Conservation (phyloP, 2,329 filamentous ascomycete genomes). For the Hymenoscyphus salicellus region DNA sequence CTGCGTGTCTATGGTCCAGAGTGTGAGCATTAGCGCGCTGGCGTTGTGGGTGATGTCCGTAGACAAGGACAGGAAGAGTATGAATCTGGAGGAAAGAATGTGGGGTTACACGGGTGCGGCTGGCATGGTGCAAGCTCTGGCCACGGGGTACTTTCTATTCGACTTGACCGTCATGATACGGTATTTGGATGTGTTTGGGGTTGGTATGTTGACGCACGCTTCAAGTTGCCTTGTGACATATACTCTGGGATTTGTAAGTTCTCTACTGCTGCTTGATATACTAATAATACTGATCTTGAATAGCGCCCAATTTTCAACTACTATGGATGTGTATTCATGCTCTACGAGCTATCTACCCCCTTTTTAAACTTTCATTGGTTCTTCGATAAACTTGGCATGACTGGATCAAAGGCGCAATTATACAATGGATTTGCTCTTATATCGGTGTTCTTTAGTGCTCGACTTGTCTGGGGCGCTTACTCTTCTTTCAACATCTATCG, state of each 20-base stretch:
- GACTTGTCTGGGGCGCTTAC: slow-evolving; percentile 74
- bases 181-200: slow-evolving; percentile 69
- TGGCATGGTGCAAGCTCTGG: slow-evolving; percentile 71
- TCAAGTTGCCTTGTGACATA: slow-evolving; percentile 66
- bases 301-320: slow-evolving; percentile 80
- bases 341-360: slow-evolving; percentile 80
- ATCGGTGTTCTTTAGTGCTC: slow-evolving; percentile 69
- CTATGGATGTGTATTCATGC: slow-evolving; percentile 74
- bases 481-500: slow-evolving; percentile 64
- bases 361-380: slow-evolving; percentile 90
- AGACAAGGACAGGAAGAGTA: slow-evolving; percentile 63
- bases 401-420: slow-evolving; percentile 69
- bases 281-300: slow-evolving; percentile 9
- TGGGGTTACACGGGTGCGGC: slow-evolving; percentile 74
- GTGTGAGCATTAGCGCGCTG: slow-evolving; percentile 63
- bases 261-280: neutral
- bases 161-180: slow-evolving; percentile 65
- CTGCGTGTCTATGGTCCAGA: slow-evolving; percentile 75
- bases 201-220: slow-evolving; percentile 60
- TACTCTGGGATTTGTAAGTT: slow-evolving; percentile 71
- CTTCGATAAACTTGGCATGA: slow-evolving; percentile 77
- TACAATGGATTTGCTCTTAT: slow-evolving; percentile 73
- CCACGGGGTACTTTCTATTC: slow-evolving; percentile 78
- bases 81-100: slow-evolving; percentile 64
- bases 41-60: slow-evolving; percentile 67